Conservation (phyloP, 495 filamentous ascomycete genomes). For the Alectoria sarmentosa region DNA sequence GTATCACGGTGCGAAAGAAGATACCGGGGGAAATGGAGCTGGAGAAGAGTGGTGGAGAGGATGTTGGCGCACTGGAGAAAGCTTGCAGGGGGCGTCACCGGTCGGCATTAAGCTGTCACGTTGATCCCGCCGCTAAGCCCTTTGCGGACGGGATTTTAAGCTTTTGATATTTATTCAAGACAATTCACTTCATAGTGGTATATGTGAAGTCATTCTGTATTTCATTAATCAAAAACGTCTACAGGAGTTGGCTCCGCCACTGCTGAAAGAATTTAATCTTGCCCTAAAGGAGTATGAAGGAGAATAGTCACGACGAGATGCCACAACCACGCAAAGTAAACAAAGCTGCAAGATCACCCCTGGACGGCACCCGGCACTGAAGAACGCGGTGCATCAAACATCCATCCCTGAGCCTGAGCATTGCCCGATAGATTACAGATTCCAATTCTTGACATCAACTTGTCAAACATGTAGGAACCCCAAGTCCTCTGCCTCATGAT, state of each 20-base stretch:
- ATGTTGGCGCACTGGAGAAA: conserved; percentile 7
- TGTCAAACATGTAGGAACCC: not conserved
- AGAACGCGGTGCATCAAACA: not conserved
- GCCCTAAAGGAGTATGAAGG: not conserved
- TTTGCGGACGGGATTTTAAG: not conserved
- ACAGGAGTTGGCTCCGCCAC: not conserved
- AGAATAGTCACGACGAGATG: not conserved
- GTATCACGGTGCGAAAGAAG: not conserved
- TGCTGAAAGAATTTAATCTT: not conserved
- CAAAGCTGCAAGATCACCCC: not conserved
- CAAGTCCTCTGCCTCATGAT: conserved; percentile 3
- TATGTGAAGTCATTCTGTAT: no score
- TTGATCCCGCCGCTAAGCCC: conserved; percentile 3
- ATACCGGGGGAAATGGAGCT: not conserved
- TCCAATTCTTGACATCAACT: not conserved
- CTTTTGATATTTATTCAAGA: not conserved
- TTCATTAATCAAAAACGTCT: no score
- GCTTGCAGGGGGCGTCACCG: conserved; percentile 8
- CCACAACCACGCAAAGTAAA: not conserved
- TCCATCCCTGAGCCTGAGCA: not conserved
- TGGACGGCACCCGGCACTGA: not conserved
- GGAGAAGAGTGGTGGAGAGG: not conserved
- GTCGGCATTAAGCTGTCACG: conserved; percentile 6
- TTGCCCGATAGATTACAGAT: not conserved
- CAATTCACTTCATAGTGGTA: not conserved